These are phyloP conservation scores for Termitomyces sp. DNA, from an alignment of 768 basidiomycete genomes.

Conservation along the genomic window DNA sequence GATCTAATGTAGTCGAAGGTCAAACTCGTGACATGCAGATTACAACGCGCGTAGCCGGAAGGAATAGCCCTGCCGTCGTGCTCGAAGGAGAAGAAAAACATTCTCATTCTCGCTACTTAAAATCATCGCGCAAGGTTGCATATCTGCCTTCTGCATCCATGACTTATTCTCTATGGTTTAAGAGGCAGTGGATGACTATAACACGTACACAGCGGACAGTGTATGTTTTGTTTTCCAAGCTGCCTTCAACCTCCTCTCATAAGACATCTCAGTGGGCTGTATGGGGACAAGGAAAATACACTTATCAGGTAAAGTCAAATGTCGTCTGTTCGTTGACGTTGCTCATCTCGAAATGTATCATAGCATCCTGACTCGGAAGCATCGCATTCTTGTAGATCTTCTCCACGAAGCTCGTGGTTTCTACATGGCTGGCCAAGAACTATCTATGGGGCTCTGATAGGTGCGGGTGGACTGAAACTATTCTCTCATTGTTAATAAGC, in stretches of 20 bases:
- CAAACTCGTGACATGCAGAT: slow-evolving; percentile 43
- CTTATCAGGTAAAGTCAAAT: slow-evolving; percentile 17
- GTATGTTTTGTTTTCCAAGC: slow-evolving; percentile 1
- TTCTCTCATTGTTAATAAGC: too few relatives aligned
- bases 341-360: too few relatives aligned
- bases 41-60: slow-evolving; percentile 28
- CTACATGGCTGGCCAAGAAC: too few relatives aligned
- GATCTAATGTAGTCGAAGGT: slow-evolving; percentile 17
- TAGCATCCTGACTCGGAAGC: too few relatives aligned
- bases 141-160: slow-evolving; percentile 27
- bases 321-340: too few relatives aligned
- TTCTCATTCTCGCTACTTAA: neutral
- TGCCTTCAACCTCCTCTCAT: neutral
- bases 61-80: slow-evolving; percentile 18
- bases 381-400: too few relatives aligned
- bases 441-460: too few relatives aligned
- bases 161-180: slow-evolving; percentile 28
- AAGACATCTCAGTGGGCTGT: neutral
- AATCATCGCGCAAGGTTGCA: slow-evolving; percentile 19
- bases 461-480: too few relatives aligned
- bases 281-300: slow-evolving; percentile 12
- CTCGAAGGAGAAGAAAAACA: slow-evolving; percentile 22
- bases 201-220: slow-evolving; percentile 8
- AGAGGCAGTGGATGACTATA: slow-evolving; percentile 24
- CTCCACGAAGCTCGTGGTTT: too few relatives aligned